Base-by-base conservation (phyloP, 805 yeast species). In the Starmerella bacillaris region DNA sequence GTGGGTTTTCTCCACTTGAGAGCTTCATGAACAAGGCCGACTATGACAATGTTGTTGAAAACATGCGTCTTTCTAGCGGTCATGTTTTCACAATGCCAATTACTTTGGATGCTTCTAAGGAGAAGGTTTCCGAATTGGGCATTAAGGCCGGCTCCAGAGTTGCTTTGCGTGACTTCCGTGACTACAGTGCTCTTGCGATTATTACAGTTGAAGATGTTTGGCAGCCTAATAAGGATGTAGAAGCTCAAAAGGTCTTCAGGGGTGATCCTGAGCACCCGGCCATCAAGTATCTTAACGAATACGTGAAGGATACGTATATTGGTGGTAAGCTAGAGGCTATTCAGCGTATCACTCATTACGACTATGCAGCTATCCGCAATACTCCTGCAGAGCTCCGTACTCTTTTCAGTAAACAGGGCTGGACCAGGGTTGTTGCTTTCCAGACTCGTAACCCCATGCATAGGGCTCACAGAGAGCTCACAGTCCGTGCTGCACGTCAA, bases 381-480 rank as follows among this genome's bases (percentile, higher is more conserved):
- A 78, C 94, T 19, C 96, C 96, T 20, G 72, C 80, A 19, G 92
- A 83, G 60, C 68, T 84, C 51, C 74, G 96, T 59, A 60, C 73
- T 18, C 94, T 84, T 62, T 86, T 86, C 53, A 57, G 61, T 41
- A 68, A 70, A 50, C 73, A 77, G 55, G 76, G 79, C 46, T 84
- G 95, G 95, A 68, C 71, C 50, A 67, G 72, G 51, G 78, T 84
- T 37, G 96, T 84, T 32, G 96, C 96, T 22, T 84, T 84, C 75
- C 96, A 84, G 64, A 84, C 96, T 29, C 72, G 96, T 64, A 84
- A 84, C 64, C 96, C 96, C 47, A 86, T 84, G 95, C 96, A 84
- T 60, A 74, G 96, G 57, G 96, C 96, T 22, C 96, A 84, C 59
- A 71, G 95, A 57, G 96, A 84, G 59, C 65, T 84, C 51, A 84